Evolutionary conservation across 2,329 filamentous ascomycete species (phyloP), one percentile per base, ranked within the genome.

Genomic region (Monosporascus cannonballus): DNA sequence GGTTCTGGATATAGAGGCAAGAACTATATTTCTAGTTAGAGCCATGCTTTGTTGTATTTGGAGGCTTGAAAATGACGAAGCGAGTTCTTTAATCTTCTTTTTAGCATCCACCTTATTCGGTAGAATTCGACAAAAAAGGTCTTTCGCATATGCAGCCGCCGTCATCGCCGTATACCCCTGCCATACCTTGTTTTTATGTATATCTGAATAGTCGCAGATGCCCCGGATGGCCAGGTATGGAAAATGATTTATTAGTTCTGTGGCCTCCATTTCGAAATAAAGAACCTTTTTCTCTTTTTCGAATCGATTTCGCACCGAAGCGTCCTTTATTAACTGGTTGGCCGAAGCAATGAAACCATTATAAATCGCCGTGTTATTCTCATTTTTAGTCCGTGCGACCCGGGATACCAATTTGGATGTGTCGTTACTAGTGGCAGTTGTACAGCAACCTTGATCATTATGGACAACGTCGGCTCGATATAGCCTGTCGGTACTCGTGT

Each of bases 311-410:
- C 63, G 56, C 7, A 55, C 18, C 6, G 3, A n/a, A 0, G 61
- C 59, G 22, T 61, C 51, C 39, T 66, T 61, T 15, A 67, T 57
- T 1, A 64, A 58, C 14, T 34, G 49, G 22, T 64, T 59, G 8
- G 62, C 60, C 14, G 63, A 66, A 48, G 60, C 59, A 27, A 64
- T 57, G 2, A 61, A 39, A 6, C 64, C 63, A 42, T 63, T 63
- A 30, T 65, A 58, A 3, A 65, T 53, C 50, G 49, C 57, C 45
- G 18, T 58, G 45, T 36, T 54, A 52, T 30, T 56, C 55, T 24
- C 50, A 11, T 30, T 9, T 11, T 11, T 9, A 11, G 9, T 11
- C 9, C 27, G 27, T 4, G 3, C 9, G 9, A 8, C 3, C 0
- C 27, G 27, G 2, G 9, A 11, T 17, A 24, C 59, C 34, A 39